A percentile compares a stretch with the other conserved stretches of the same genome.
phyloP scores from a whole-genome alignment of 139 green algal species.

The Chlamydomonas sphaeroides region DNA sequence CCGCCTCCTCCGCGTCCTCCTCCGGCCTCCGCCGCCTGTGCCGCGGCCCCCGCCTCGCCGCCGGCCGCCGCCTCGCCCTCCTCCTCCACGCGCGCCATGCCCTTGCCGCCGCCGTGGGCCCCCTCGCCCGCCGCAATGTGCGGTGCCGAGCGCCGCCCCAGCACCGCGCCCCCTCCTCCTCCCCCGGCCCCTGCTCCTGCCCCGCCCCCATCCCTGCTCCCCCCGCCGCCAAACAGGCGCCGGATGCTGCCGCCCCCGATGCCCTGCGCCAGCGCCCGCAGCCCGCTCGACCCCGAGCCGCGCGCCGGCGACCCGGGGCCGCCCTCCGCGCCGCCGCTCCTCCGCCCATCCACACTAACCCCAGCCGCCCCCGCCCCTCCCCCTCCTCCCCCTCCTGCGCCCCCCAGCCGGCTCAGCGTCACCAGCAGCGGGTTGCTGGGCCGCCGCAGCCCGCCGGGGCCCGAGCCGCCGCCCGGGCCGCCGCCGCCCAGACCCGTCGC shows the following conservation, averaged over 20 bases:
- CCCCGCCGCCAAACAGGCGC: no score
- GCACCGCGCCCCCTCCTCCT: no score
- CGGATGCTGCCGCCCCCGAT: no score
- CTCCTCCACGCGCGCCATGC: neutral
- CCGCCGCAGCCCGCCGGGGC: neutral
- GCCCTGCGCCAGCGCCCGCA: no score
- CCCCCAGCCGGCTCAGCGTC: neutral
- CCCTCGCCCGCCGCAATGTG: neutral
- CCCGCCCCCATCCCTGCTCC: neutral
- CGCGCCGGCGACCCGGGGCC: no score
- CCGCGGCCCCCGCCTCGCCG: no score
- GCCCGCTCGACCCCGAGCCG: no score
- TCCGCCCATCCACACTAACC: no score
- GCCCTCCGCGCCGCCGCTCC: neutral
- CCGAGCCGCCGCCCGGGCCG: neutral
- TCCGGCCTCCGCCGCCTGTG: no score
- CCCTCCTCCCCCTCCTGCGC: neutral
- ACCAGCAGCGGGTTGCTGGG: neutral
- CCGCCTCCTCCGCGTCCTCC: no score
- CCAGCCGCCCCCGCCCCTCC: neutral
- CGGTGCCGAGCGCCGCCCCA: neutral
- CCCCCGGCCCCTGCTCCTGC: neutral
- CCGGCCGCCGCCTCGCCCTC: neutral
- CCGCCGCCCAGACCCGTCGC: neutral
- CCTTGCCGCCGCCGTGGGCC: no score